phyloP scores from a whole-genome alignment of 1,284 basidiomycete species.

The Cutaneotrichosporon cutaneum region DNA sequence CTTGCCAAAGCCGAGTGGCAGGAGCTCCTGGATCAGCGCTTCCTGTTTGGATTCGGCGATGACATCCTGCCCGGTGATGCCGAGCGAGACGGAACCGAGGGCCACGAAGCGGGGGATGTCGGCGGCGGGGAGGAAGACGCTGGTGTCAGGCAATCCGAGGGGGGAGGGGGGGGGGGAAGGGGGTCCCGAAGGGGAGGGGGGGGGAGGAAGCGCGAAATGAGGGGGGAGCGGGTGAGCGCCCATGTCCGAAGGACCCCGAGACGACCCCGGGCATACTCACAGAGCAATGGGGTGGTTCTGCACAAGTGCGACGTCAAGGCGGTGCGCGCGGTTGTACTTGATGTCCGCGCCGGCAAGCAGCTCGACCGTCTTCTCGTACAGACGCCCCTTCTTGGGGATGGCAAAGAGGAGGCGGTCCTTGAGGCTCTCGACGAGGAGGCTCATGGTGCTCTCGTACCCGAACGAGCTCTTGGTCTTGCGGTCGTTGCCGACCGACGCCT shows the following conservation, averaged over 20 bases:
- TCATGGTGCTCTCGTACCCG: slow-evolving; percentile 52
- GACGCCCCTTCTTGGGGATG: slow-evolving; percentile 95
- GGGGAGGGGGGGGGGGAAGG: slow-evolving; percentile 94
- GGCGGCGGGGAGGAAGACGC: slow-evolving; percentile 93
- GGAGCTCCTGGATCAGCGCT: slow-evolving; percentile 71
- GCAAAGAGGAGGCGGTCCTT: slow-evolving; percentile 82
- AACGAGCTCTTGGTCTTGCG: slow-evolving; percentile 36
- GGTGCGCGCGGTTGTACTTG: slow-evolving; percentile 83
- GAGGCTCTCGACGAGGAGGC: slow-evolving; percentile 59
- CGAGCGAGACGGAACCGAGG: slow-evolving; percentile 77
- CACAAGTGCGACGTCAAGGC: slow-evolving; percentile 88
- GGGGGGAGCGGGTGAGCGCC: not conserved
- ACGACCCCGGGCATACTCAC: slow-evolving; percentile 55
- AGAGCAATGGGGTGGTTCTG: slow-evolving; percentile 91
- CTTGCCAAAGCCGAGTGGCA: slow-evolving; percentile 89
- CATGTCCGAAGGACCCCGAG: not conserved
- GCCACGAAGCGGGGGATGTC: slow-evolving; percentile 99
- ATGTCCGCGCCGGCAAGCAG: slow-evolving; percentile 90
- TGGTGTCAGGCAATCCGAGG: slow-evolving; percentile 58
- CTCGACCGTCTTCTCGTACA: slow-evolving; percentile 89
- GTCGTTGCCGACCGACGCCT: slow-evolving; percentile 21
- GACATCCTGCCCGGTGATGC: slow-evolving; percentile 83
- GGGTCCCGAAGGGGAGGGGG: slow-evolving; percentile 77
- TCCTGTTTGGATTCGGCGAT: slow-evolving; percentile 86
- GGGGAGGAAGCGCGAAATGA: not conserved